phyloP scores from a whole-genome alignment of 805 yeast species.

The Komagataella phaffii region DNA sequence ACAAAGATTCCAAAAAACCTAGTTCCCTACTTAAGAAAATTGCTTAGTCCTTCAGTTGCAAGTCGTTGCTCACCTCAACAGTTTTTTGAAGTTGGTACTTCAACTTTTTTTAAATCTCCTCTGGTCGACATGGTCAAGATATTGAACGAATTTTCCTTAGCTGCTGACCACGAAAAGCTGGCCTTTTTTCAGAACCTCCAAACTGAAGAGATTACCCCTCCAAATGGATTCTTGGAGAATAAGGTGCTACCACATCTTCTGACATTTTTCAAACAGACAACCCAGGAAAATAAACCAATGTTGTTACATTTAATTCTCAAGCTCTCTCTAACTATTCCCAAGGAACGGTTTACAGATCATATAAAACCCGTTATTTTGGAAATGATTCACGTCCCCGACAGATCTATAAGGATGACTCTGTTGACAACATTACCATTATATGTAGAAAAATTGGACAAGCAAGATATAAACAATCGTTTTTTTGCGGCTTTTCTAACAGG shows the following conservation, averaged over 20 bases:
- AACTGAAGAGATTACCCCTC: conserved; percentile 19
- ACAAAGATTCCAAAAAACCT: conserved; percentile 23
- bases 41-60: conserved; percentile 23
- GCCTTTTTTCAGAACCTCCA: conserved; percentile 25
- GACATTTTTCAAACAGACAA: conserved; percentile 22
- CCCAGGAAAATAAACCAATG: conserved; percentile 13
- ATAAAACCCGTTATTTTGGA: conserved; percentile 53
- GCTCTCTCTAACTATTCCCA: conserved; percentile 16
- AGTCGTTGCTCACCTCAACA: conserved; percentile 23
- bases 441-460: conserved; percentile 33
- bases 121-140: conserved; percentile 39
- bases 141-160: conserved; percentile 41
- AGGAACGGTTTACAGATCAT: conserved; percentile 21
- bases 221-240: conserved; percentile 42
- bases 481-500: conserved; percentile 67
- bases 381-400: conserved; percentile 54
- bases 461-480: conserved; percentile 55
- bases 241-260: conserved; percentile 62
- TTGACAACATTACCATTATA: conserved; percentile 48
- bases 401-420: conserved; percentile 65
- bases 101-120: conserved; percentile 24
- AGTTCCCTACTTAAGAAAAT: conserved; percentile 22
- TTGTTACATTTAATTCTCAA: conserved; percentile 28
- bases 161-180: conserved; percentile 39
- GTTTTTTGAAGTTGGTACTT: conserved; percentile 18